Percentiles rank a stretch among this genome's conserved stretches.
These are phyloP conservation scores for Microdochium nivale DNA, from an alignment of 2,329 filamentous ascomycete species.

Conservation along the genomic window DNA sequence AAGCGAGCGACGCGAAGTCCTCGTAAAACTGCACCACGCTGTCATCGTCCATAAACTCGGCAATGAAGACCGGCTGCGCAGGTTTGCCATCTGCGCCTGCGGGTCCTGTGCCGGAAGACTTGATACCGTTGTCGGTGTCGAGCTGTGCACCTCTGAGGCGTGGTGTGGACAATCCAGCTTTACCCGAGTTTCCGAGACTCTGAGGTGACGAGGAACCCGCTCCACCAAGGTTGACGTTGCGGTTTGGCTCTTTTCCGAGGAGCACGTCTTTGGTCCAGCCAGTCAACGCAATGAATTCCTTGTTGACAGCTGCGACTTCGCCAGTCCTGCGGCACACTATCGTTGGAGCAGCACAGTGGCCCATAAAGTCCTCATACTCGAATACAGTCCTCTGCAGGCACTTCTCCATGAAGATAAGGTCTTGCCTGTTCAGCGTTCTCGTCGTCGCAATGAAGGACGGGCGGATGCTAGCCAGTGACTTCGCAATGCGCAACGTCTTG, in stretches of 20 bases:
- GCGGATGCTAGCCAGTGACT: constrained; percentile 79
- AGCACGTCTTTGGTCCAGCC: constrained; percentile 90
- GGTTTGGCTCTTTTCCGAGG: constrained; percentile 76
- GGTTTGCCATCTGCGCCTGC: not conserved
- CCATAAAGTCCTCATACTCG: constrained; percentile 89
- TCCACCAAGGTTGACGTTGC: constrained; percentile 72
- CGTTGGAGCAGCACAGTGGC: constrained; percentile 80
- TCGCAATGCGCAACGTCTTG: constrained; percentile 75
- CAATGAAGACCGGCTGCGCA: constrained; percentile 75
- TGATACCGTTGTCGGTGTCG: constrained; percentile 30
- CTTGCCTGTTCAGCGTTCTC: constrained; percentile 77
- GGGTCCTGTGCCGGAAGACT: not conserved
- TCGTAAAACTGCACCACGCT: constrained; percentile 93
- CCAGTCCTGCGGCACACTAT: constrained; percentile 88
- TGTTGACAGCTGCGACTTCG: constrained; percentile 90
- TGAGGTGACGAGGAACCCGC: constrained; percentile 27
- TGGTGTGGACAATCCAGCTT: constrained; percentile 41
- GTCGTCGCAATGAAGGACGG: constrained; percentile 91
- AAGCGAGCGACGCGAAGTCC: constrained; percentile 86
- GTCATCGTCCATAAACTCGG: constrained; percentile 88
- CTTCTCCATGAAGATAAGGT: constrained; percentile 96
- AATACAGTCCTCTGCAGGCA: constrained; percentile 88
- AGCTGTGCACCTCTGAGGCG: constrained; percentile 35
- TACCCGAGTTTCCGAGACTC: constrained; percentile 30
- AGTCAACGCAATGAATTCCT: constrained; percentile 92